These are phyloP conservation scores for Syncephalis plumigaleata DNA, from an alignment of 371 early-diverging fungal species.

Conservation along the genomic window DNA sequence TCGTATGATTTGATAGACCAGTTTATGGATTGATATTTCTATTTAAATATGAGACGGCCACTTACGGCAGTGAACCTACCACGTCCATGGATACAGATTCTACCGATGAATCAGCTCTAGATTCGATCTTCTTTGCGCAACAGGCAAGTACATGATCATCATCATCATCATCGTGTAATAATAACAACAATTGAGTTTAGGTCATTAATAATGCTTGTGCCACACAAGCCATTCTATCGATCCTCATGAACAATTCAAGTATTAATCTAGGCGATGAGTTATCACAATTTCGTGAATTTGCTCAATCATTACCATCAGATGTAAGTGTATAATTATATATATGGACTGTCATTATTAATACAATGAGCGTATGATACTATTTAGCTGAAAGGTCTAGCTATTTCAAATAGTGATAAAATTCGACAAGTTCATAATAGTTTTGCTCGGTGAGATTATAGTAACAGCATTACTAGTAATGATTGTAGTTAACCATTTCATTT, in stretches of 20 bases:
- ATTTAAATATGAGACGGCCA: constrained; percentile 61
- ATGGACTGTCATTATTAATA: not conserved
- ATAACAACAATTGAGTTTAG: constrained; percentile 10
- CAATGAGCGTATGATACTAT: too few species aligned
- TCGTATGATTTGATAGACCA: constrained; percentile 20
- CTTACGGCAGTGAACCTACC: constrained; percentile 10
- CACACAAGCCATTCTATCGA: constrained; percentile 82
- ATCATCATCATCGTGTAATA: not conserved
- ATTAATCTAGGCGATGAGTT: constrained; percentile 60
- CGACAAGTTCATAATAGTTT: constrained; percentile 76
- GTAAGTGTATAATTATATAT: constrained; percentile 16
- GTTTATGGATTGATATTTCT: constrained; percentile 80
- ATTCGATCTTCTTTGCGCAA: constrained; percentile 58
- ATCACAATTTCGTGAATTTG: constrained; percentile 57
- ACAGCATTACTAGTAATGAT: too few species aligned
- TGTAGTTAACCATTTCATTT: too few species aligned
- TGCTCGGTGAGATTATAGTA: constrained; percentile 22
- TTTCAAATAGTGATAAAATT: constrained; percentile 64
- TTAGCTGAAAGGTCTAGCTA: constrained; percentile 64
- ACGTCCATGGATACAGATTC: constrained; percentile 11
- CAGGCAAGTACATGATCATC: constrained; percentile 21
- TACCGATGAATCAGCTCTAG: not conserved
- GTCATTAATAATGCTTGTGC: constrained; percentile 82
- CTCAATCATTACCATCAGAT: constrained; percentile 59
- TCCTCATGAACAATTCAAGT: constrained; percentile 51